Evolutionary conservation across 2,329 filamentous ascomycete species (phyloP), one percentile per base, ranked within the genome.

Genomic region (Saccharata proteae): DNA sequence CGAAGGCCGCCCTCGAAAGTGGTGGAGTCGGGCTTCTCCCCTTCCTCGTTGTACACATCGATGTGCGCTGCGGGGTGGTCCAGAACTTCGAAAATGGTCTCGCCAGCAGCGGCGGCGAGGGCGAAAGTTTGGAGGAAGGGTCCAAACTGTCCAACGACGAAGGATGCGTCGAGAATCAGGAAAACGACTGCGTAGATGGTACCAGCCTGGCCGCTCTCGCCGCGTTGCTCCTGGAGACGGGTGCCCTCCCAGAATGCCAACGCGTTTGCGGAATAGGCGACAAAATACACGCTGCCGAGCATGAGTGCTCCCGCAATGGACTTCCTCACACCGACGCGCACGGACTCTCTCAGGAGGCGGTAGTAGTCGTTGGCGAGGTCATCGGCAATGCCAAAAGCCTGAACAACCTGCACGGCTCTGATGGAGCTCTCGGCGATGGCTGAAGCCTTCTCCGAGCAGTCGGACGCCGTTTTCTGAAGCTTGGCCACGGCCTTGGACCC

Each of bases 131-230:
- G 71, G 10, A 80, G 53, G 29, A 77, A 65, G 0, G 75, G 75
- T 0, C 72, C 73, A 29, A 77, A 70, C 31, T 67, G 65, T 17
- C 74, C 71, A 15, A 79, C 59, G 19, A 78, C 64, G 29, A 79
- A 69, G 6, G 71, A 73, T 16, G 71, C 71, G 40, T 78, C 74
- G 2, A 77, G 61, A 8, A 77, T 68, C 17, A 78, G 56, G 32
- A 77, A 73, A 9, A 77, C 71, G 17, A 77, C 73, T 1, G 72
- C 74, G 41, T 77, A 77, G 11, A 74, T 59, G 2, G 65, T 68
- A 19, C 66, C 65, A 16, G 64, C 65, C 24, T 46, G 37, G 12
- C 44, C 44, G 6, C 49, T 43, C n/a, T 47, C 40, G 21, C 43
- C 45, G 3, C 37, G 39, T 3, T 34, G 26, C 24, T 38, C 32